Evolutionary conservation across 352 stramenopile species (phyloP).

Genomic region (Phytopythium aichiense): DNA sequence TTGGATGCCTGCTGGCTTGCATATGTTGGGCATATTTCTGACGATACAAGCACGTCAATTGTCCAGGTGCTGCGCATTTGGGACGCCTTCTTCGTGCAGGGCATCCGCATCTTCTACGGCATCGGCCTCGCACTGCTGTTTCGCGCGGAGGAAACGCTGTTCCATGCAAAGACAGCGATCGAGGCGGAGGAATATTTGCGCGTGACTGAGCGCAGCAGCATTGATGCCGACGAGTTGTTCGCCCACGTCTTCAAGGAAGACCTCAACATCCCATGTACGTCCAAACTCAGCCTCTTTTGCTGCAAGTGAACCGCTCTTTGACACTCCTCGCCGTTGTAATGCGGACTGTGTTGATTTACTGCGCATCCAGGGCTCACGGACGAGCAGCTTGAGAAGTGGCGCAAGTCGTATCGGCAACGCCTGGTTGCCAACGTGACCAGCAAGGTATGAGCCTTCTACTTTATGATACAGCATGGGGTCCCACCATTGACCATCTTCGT

Average conservation of each 20-base stretch:
- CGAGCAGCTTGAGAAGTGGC: conserved; percentile 61
- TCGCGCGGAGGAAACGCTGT: conserved; percentile 61
- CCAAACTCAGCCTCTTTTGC: background rate
- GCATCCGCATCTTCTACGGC: conserved; percentile 65
- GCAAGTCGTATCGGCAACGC: conserved; percentile 40
- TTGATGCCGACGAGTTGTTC: conserved; percentile 71
- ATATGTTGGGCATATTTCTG: background rate
- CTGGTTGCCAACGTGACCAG: conserved; percentile 49
- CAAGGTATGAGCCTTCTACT: conserved; percentile 29
- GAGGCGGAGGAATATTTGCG: conserved; percentile 53
- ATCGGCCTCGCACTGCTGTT: conserved; percentile 66
- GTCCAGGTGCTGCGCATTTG: conserved; percentile 64
- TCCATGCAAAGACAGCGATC: conserved; percentile 42
- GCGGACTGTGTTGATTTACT: background rate
- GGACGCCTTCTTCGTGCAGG: conserved; percentile 76
- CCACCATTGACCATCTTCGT: too few relatives aligned
- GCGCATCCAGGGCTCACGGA: conserved; percentile 45
- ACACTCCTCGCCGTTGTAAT: background rate
- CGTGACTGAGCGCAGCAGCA: conserved; percentile 51
- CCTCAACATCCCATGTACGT: conserved; percentile 71
- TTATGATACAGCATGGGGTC: too few relatives aligned
- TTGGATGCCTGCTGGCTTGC: background rate
- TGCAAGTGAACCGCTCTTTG: too few relatives aligned
- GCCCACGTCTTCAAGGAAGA: conserved; percentile 76
- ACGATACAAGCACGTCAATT: background rate